Conservation (phyloP, 306 rosid species). For the Vigna reflexopilosa region DNA sequence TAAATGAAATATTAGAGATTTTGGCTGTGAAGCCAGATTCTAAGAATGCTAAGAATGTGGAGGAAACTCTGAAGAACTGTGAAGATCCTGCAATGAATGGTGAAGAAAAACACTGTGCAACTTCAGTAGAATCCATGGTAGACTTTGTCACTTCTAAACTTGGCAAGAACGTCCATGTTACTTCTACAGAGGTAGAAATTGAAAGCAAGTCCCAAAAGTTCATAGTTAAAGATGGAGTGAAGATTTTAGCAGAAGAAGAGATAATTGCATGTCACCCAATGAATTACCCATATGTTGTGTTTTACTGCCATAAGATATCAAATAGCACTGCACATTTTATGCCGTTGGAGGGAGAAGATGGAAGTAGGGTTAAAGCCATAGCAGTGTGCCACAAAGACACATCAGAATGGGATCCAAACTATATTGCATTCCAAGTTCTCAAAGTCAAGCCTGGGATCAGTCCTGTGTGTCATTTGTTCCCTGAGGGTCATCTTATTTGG, state of each 20-base stretch:
- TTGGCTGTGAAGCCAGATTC: background rate
- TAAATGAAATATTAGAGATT: background rate
- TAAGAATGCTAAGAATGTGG: background rate
- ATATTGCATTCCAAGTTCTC: too few species aligned
- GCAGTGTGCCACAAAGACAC: slow-evolving; percentile 16
- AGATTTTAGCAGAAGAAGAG: background rate
- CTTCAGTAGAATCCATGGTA: slow-evolving; percentile 17
- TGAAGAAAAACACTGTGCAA: slow-evolving; percentile 14
- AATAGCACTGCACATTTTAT: background rate
- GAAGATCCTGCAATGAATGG: background rate
- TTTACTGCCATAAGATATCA: background rate
- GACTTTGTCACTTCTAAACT: slow-evolving; percentile 11
- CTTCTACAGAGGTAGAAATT: background rate
- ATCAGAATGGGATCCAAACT: background rate
- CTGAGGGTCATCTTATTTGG: too few species aligned
- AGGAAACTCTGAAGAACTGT: background rate
- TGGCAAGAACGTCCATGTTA: background rate
- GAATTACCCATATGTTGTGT: background rate
- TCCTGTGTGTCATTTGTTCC: too few species aligned
- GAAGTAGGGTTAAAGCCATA: background rate
- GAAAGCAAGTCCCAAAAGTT: background rate
- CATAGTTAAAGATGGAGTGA: slow-evolving; percentile 2
- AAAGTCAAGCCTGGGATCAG: too few species aligned
- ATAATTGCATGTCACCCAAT: background rate
- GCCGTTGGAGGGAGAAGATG: slow-evolving; percentile 10